Evolutionary conservation across 202 grass and related monocot genomes (phyloP).

Genomic region (Schoenoplectus triqueter): DNA sequence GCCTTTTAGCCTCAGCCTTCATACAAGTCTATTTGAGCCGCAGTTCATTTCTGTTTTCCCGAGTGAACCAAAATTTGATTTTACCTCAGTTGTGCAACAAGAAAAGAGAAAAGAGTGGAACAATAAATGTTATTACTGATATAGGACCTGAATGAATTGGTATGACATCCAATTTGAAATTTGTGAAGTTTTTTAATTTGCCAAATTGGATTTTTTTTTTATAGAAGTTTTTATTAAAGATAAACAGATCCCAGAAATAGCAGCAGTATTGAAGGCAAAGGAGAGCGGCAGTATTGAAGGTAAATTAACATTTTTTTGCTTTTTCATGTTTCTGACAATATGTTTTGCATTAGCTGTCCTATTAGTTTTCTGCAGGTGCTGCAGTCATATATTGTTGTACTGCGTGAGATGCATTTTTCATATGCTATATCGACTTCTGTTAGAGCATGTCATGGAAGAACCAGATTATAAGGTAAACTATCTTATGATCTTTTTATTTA

Average conservation of each 20-base stretch:
- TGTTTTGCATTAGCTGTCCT: not conserved
- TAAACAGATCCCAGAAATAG: slow-evolving; percentile 98
- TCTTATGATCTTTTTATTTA: not conserved
- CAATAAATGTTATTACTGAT: not conserved
- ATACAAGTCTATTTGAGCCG: not conserved
- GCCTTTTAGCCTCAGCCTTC: not conserved
- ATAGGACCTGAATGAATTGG: not conserved
- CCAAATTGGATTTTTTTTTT: not conserved
- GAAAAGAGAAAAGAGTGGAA: not conserved
- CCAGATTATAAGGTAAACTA: slow-evolving; percentile 77
- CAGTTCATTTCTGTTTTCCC: not conserved
- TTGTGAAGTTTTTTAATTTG: not conserved
- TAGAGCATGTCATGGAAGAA: slow-evolving; percentile 79
- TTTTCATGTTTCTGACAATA: not conserved
- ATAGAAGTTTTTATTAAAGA: slow-evolving; percentile 34
- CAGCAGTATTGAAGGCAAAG: slow-evolving; percentile 82
- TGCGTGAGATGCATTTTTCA: slow-evolving; percentile 93
- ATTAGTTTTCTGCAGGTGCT: slow-evolving; percentile 51
- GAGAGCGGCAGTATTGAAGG: slow-evolving; percentile 40
- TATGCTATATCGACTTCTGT: slow-evolving; percentile 69
- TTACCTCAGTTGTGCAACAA: not conserved
- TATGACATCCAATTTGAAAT: slow-evolving; percentile 7
- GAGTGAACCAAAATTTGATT: too few relatives aligned
- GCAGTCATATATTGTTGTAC: slow-evolving; percentile 65
- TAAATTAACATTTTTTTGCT: not conserved